A percentile compares a stretch with the other conserved stretches of the same genome.
Evolutionary conservation across 305 asterid species (phyloP).

Genomic region (Fraxinus dipetala): DNA sequence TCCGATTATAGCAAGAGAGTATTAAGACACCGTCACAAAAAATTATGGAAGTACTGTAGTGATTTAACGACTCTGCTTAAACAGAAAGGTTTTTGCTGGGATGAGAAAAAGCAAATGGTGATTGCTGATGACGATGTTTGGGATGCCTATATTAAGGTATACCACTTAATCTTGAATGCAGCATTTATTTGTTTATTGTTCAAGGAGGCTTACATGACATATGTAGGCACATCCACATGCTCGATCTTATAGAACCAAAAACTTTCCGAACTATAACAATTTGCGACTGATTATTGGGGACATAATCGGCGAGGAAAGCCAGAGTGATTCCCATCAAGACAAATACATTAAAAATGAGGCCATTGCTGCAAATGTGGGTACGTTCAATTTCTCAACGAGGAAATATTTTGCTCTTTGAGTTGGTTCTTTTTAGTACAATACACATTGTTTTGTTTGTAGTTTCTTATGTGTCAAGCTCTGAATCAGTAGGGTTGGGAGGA

Average conservation of each 20-base stretch:
- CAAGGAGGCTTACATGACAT: slow-evolving; percentile 6
- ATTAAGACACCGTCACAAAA: slow-evolving; percentile 38
- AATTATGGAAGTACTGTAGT: slow-evolving; percentile 33
- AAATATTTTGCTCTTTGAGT: background rate
- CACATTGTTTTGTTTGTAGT: background rate
- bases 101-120: slow-evolving; percentile 38
- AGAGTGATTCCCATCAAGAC: slow-evolving; percentile 25
- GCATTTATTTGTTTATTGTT: slow-evolving; percentile 17
- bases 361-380: slow-evolving; percentile 29
- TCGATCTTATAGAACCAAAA: slow-evolving; percentile 36
- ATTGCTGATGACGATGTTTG: slow-evolving; percentile 37
- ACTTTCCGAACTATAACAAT: slow-evolving; percentile 30
- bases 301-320: slow-evolving; percentile 21
- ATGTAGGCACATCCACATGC: slow-evolving; percentile 43
- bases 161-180: slow-evolving; percentile 3
- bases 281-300: slow-evolving; percentile 38
- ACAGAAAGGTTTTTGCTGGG: slow-evolving; percentile 46
- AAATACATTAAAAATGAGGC: slow-evolving; percentile 21
- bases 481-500: background rate
- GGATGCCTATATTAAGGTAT: slow-evolving; percentile 47
- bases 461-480: background rate
- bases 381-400: background rate
- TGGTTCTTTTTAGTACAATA: background rate
- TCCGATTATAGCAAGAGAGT: slow-evolving; percentile 35
- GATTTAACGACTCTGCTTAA: slow-evolving; percentile 30